Evolutionary conservation across 345 rosid genomes (phyloP).

Genomic region (Physaria fendleri): DNA sequence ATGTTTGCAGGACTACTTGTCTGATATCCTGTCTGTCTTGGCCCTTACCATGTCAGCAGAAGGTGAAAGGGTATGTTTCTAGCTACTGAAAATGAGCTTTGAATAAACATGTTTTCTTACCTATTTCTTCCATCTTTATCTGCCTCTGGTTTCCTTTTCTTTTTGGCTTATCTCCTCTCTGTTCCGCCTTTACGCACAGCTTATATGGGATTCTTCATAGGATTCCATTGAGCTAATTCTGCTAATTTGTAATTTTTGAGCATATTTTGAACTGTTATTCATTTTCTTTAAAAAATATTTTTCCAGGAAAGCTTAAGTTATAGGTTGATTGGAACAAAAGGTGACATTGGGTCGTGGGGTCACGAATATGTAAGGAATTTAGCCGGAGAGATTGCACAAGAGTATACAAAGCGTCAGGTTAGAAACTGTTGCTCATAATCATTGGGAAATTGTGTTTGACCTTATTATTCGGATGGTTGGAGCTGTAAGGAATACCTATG

Average conservation of each 20-base stretch:
- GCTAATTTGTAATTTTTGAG: neutral
- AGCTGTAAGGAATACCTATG: conserved; percentile 3
- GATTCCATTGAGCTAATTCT: neutral
- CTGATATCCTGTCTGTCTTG: conserved; percentile 87
- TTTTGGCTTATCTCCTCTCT: neutral
- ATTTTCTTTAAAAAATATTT: neutral
- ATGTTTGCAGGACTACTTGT: conserved; percentile 64
- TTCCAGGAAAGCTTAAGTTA: conserved; percentile 80
- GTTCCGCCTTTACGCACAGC: neutral
- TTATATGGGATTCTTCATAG: neutral
- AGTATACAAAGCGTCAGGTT: conserved; percentile 75
- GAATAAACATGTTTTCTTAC: neutral
- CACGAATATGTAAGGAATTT: conserved; percentile 95
- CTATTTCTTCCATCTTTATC: neutral
- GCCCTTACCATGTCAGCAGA: conserved; percentile 98
- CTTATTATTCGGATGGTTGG: conserved; percentile 2
- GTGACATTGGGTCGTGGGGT: conserved; percentile 97
- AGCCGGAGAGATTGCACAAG: conserved; percentile 84
- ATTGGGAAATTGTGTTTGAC: neutral
- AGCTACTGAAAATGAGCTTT: neutral
- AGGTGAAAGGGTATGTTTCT: conserved; percentile 75
- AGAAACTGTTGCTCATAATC: conserved; percentile 7
- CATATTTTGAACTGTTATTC: neutral
- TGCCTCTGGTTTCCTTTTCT: neutral
- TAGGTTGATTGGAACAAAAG: conserved; percentile 77